phyloP scores from a whole-genome alignment of 148 eudicot species.

The Rhododendron vialii region DNA sequence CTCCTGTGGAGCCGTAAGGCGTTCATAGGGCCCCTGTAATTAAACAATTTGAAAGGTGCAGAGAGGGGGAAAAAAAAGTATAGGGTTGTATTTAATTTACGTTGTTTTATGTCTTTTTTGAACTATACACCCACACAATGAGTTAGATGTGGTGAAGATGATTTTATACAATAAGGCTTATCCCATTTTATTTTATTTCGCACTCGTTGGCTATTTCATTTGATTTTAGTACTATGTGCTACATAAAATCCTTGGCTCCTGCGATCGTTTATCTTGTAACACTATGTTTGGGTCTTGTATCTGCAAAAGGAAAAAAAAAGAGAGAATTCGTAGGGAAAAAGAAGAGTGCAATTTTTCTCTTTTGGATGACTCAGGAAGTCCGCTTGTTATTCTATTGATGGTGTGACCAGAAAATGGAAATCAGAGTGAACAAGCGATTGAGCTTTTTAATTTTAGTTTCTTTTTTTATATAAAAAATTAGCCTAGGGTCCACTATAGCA shows the following conservation, averaged over 20 bases:
- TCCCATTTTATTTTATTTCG: neutral
- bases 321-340: neutral
- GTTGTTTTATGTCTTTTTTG: conserved; percentile 15
- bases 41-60: conserved; percentile 29
- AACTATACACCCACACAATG: conserved; percentile 13
- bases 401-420: too few species aligned
- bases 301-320: neutral
- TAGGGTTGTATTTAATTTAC: conserved; percentile 27
- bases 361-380: neutral
- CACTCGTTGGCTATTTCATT: neutral
- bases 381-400: neutral
- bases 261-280: neutral
- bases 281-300: neutral
- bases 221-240: neutral
- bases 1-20: conserved; percentile 90
- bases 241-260: neutral
- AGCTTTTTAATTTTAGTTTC: too few species aligned
- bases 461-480: too few species aligned
- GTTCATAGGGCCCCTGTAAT: conserved; percentile 71
- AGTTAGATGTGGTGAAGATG: conserved; percentile 29
- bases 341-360: neutral
- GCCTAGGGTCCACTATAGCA: too few species aligned
- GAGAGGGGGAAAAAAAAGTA: conserved; percentile 3
- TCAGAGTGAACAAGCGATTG: too few species aligned
- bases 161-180: conserved; percentile 19